Percentiles rank a stretch among this genome's conserved stretches.
phyloP scores from a whole-genome alignment of 192 early-diverging fungal species.

The Lobosporangium transversale region DNA sequence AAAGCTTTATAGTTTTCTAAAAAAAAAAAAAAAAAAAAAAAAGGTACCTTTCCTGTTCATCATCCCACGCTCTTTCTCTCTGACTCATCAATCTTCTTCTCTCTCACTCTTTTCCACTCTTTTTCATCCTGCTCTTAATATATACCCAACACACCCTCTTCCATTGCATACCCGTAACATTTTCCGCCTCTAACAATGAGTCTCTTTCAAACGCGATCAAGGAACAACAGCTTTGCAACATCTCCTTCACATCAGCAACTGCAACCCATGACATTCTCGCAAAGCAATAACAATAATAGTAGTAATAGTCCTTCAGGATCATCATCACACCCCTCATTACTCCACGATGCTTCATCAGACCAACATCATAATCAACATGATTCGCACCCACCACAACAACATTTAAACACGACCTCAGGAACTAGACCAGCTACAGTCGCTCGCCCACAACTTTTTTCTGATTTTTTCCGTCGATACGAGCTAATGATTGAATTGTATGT shows the following conservation, averaged over 20 bases:
- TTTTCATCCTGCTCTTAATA: no score
- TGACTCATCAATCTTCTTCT: no score
- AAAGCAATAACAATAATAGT: neutral
- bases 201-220: conserved; percentile 25
- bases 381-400: neutral
- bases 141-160: no score
- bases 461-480: conserved; percentile 69
- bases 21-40: no score
- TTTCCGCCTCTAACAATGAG: no score
- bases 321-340: no score
- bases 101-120: no score
- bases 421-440: conserved; percentile 6
- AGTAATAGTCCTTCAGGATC: no score
- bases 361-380: conserved; percentile 14
- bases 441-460: conserved; percentile 45
- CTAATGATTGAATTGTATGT: conserved; percentile 78
- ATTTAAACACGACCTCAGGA: neutral
- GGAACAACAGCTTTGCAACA: conserved; percentile 12
- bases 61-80: no score
- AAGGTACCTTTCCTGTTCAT: no score
- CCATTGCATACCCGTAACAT: no score
- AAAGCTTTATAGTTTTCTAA: no score
- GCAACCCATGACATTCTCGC: neutral
- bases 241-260: neutral
- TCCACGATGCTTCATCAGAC: conserved; percentile 29